Conservation (phyloP, 2,329 filamentous ascomycete species). For the Trichoderma atrobrunneum region DNA sequence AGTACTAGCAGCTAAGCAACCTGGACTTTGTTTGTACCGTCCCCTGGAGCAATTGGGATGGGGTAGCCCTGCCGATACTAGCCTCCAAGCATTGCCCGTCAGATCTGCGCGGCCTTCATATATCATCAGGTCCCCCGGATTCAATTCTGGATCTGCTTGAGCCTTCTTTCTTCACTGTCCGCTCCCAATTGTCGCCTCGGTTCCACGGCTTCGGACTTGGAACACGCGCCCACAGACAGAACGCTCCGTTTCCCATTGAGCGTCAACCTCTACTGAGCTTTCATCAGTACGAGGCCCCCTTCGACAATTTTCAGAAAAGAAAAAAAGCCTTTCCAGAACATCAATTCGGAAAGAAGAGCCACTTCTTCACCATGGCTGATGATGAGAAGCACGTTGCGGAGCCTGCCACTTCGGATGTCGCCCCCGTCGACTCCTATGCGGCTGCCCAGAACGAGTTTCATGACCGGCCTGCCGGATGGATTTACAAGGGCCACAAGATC, state of each 20-base stretch:
- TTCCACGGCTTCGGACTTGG: constrained; percentile 15
- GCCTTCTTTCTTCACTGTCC: constrained; percentile 11
- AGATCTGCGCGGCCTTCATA: constrained; percentile 20
- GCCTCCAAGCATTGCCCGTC: constrained; percentile 17
- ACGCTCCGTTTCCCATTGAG: neutral
- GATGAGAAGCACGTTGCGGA: constrained; percentile 24
- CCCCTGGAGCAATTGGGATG: constrained; percentile 19
- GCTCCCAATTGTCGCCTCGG: constrained; percentile 2
- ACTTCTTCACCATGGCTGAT: constrained; percentile 27
- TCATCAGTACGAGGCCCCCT: neutral
- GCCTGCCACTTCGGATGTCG: constrained; percentile 11
- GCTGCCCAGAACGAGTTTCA: constrained; percentile 21
- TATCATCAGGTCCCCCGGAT: constrained; percentile 19
- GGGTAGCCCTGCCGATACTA: constrained; percentile 21
- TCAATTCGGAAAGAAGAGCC: neutral
- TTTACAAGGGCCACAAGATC: constrained; percentile 62
- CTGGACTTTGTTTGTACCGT: constrained; percentile 16
- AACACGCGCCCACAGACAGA: constrained; percentile 9
- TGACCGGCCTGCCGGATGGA: constrained; percentile 56
- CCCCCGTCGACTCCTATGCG: constrained; percentile 20
- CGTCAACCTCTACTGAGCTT: neutral
- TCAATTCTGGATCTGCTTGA: constrained; percentile 8
- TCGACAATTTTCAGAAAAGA: neutral
- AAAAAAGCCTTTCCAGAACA: neutral
- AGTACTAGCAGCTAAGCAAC: constrained; percentile 12